Base-by-base conservation (phyloP, 805 yeast species). In the Ogataea ganodermae region DNA sequence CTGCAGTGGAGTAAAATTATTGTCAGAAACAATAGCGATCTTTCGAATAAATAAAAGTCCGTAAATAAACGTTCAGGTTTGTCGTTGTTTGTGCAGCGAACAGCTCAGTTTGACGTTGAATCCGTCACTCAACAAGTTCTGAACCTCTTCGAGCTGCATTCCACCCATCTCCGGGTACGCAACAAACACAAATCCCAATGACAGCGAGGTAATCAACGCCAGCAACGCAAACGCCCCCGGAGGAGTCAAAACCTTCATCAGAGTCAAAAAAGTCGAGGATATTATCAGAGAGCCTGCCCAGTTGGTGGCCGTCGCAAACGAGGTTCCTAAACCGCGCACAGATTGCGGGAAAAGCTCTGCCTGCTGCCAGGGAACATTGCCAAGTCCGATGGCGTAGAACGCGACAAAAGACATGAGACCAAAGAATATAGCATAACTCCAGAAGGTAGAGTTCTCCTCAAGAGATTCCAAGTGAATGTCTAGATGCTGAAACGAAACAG, bases 291-390 rank as follows among this genome's bases (percentile, higher is more conserved):
- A 78, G 2, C 83, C 83, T 6, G 76, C 64, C 83, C 83, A 78
- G 62, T 66, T 65, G 18, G 67, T 63, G 3, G 65, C 61, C 2
- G 70, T 66, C 3, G 67, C 55, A 38, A 60, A 53, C 4, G 69
- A 61, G 4, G 75, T 72, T 14, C 83, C 83, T 33, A 76, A 57
- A 12, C 81, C 76, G 50, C 83, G 68, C 18, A 78, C 80, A 44
- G 73, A 74, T 53, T 78, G 82, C 2, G 81, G 76, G 52, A 78
- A 78, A 46, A 78, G 67, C 57, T 78, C 83, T 36, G 78, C 78
- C 42, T 80, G 82, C 28, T 79, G 78, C 83, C 83, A 78, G 1
- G 83, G 82, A 32, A 75, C 73, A 58, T 76, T 77, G 47, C 83
- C 83, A 39, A 78, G 70, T 27, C 83, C 82, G 45, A 75, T 65